Evolutionary conservation across 1,284 basidiomycete species (phyloP), one percentile per base, ranked within the genome.

Genomic region (Rhodotorula sp.): DNA sequence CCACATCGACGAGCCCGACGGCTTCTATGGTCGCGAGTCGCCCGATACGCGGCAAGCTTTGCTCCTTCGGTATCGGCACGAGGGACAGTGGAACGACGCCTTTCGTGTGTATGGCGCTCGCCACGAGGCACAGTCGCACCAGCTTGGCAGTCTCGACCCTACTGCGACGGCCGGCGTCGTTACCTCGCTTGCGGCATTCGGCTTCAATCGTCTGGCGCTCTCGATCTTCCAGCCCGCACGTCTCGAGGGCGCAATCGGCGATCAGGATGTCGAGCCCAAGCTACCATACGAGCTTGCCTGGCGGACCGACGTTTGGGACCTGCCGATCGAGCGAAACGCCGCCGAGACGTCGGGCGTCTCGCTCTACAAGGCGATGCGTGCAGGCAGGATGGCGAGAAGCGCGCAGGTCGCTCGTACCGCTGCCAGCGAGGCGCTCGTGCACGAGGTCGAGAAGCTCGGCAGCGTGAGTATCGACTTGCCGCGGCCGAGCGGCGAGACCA

Each of bases 1-100:
- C 73, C 91, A 93, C 78, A 93, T 99, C 69, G 93, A 97, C 78
- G 96, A 99, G 78, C 95, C 95, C 0, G 96, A 99, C 78, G 93
- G 96, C 1, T 99, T 99, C 80, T 99, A 99, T 81, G 93, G 93
- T 3, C 92, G 98, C 72, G 86, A 89, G 72, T 82, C 82, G 45
- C 87, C 88, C n/a, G 88, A 98, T 78, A 85, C 92, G 19, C 86
- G 87, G 44, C 86, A 88, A 55, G 90, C 93, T 68, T 85, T 98
- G 49, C 85, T 94, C 56, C 90, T 88, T 72, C 88, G 92, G 7
- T 89, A 96, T 70, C 90, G 93, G 76, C 96, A 99, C 77, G 97
- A 99, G 80, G 87, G 88, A 17, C 89, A 94, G 78, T 97, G 94
- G 90, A 88, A 90, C 52, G 90, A 90, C 77, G 93, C 94, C 0